Base-by-base conservation (phyloP, 73 alveolate species). In the Effrenium voratum region DNA sequence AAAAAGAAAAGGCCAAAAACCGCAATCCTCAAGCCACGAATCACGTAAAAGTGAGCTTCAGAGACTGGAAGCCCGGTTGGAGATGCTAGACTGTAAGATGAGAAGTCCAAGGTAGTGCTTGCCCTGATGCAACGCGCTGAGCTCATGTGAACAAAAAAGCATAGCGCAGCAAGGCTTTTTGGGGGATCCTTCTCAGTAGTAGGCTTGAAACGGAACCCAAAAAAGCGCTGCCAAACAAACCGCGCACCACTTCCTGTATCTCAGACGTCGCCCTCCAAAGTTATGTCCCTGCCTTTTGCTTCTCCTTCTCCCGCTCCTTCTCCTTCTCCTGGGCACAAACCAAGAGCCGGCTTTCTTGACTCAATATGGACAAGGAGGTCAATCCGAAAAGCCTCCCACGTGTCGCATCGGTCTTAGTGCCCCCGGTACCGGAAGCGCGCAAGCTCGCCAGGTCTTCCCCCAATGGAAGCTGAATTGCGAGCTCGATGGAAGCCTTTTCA, bases 261-360 rank as follows among this genome's bases (percentile, higher is more conserved):
- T 12, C 19, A 13, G 12, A 73, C 24, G 50, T 3, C 36, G 0
- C 83, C 34, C 49, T 0, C 50, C 50, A 36, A 10, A 5, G 8
- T 5, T 13, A 36, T 32, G 36, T 1, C 52, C 50, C 47, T 19
- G 76, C 95, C 95, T 87, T 87, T 66, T 87, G 88, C 10, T 80
- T 79, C 97, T 90, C 97, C 46, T 90, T 88, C 26, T 66, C 95
- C 86, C 66, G 66, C 55, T 66, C 87, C 88, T 47, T 90, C 59
- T 90, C 97, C 88, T 90, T 3, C 49, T 47, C 52, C 72, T 80
- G n/a, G 47, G 22, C 44, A 5, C 1, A 80, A 55, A 6, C 36
- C 47, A 30, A 12, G 38, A 57, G 72, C 19, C 19, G 28, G 36
- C 36, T 41, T 22, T 41, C 26, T 0, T 26, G 6, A 26, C 28